A percentile compares a stretch with the other conserved stretches of the same genome.
phyloP scores from a whole-genome alignment of 2,329 filamentous ascomycete genomes.

The Talaromyces funiculosus region DNA sequence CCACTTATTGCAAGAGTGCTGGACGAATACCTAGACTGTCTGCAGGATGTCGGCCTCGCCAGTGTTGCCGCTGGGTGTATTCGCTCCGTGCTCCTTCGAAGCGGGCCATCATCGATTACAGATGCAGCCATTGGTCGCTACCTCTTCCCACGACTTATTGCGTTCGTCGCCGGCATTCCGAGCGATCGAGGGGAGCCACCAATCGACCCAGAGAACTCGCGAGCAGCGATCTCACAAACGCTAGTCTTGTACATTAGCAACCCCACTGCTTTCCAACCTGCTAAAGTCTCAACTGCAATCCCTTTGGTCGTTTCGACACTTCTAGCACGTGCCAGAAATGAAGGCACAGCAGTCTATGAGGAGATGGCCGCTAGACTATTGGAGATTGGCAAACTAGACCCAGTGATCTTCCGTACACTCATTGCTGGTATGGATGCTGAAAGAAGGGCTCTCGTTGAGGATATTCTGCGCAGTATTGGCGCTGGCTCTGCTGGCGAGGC shows the following conservation, averaged over 20 bases:
- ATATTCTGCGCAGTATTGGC: constrained; percentile 63
- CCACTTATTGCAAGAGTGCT: constrained; percentile 69
- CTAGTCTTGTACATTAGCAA: constrained; percentile 65
- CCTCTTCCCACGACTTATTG: constrained; percentile 67
- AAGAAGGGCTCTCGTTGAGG: constrained; percentile 73
- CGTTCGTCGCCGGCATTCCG: constrained; percentile 57
- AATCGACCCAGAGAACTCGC: constrained; percentile 67
- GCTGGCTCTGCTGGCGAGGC: constrained; percentile 36
- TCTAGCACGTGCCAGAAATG: constrained; percentile 63
- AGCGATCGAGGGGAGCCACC: constrained; percentile 55
- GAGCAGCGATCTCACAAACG: constrained; percentile 64
- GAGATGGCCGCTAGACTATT: constrained; percentile 74
- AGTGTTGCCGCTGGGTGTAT: constrained; percentile 89
- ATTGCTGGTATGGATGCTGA: constrained; percentile 65
- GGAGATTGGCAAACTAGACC: constrained; percentile 73
- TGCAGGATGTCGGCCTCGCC: constrained; percentile 56
- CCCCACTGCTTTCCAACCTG: constrained; percentile 23
- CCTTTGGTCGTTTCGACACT: constrained; percentile 72
- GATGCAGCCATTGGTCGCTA: constrained; percentile 70
- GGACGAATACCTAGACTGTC: constrained; percentile 76
- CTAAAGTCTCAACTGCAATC: constrained; percentile 50
- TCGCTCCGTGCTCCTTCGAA: constrained; percentile 71
- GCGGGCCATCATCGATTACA: constrained; percentile 52
- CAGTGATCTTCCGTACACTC: constrained; percentile 65
- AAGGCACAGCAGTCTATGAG: constrained; percentile 54